Conservation (phyloP, 2,329 filamentous ascomycete genomes). For the Sarocladium brachiariae region DNA sequence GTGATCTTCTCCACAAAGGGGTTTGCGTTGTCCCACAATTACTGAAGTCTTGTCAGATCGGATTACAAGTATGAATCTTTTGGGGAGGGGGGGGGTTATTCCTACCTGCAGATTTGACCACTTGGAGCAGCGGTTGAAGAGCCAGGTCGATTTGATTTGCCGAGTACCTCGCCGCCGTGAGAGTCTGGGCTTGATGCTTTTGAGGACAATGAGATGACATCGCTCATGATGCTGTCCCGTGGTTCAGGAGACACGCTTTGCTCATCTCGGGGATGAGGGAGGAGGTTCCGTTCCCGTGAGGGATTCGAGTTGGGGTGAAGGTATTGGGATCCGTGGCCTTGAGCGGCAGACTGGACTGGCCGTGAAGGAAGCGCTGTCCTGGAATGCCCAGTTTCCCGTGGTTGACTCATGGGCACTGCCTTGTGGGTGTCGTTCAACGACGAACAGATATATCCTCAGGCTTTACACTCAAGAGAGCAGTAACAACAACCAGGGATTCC, state of each 20-base stretch:
- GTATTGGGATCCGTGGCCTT: constrained; percentile 14
- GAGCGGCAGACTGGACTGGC: constrained; percentile 27
- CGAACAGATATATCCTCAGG: background rate
- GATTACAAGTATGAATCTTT: no score
- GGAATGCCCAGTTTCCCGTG: constrained; percentile 23
- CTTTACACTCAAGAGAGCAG: background rate
- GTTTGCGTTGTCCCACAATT: constrained; percentile 94
- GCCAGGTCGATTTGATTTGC: constrained; percentile 12
- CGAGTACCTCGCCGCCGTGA: constrained; percentile 12
- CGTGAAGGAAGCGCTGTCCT: constrained; percentile 32
- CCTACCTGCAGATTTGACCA: constrained; percentile 68
- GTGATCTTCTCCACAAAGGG: constrained; percentile 88
- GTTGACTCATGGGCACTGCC: constrained; percentile 17
- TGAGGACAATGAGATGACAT: constrained; percentile 15
- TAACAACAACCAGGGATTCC: background rate
- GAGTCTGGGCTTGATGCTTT: constrained; percentile 24
- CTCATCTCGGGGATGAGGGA: background rate
- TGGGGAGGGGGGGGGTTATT: no score
- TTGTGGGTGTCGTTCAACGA: background rate
- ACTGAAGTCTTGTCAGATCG: constrained; percentile 38
- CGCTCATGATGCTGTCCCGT: constrained; percentile 20
- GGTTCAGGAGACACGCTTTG: constrained; percentile 20
- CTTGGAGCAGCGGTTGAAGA: constrained; percentile 29
- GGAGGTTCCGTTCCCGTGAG: background rate
- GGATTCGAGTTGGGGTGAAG: background rate